A percentile compares a stretch with the other conserved stretches of the same genome.
Evolutionary conservation across 1,284 basidiomycete species (phyloP).

Genomic region (Lignosus rhinocerotis): DNA sequence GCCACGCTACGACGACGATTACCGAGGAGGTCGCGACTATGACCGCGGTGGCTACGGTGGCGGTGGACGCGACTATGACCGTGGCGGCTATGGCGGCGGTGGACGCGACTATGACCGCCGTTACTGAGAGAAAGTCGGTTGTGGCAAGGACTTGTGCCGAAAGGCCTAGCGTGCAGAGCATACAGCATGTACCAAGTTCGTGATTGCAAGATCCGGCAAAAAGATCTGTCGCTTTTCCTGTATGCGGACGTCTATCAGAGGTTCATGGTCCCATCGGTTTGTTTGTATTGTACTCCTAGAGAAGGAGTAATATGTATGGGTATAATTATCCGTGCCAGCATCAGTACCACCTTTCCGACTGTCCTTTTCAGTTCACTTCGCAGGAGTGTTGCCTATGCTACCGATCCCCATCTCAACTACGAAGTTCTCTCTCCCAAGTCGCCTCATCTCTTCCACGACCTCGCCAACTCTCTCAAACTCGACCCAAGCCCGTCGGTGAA

Average conservation of each 20-base stretch:
- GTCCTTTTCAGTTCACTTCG: background rate
- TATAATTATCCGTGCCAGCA: background rate
- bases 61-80: constrained; percentile 26
- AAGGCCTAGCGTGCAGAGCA: constrained; percentile 1
- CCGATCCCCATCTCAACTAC: constrained; percentile 71
- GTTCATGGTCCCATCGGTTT: constrained; percentile 15
- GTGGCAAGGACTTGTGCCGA: background rate
- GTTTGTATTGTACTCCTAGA: constrained; percentile 11
- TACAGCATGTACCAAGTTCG: background rate
- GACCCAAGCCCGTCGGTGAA: constrained; percentile 36
- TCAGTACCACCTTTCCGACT: background rate
- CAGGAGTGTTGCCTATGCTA: constrained; percentile 27
- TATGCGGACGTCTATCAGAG: constrained; percentile 14
- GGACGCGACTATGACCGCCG: constrained; percentile 37
- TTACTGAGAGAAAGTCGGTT: constrained; percentile 26
- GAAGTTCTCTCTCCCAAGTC: constrained; percentile 53
- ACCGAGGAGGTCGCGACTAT: constrained; percentile 36
- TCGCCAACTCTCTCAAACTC: constrained; percentile 73
- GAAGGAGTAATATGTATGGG: constrained; percentile 1
- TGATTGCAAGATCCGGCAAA: constrained; percentile 1
- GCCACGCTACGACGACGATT: constrained; percentile 25
- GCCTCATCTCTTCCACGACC: constrained; percentile 66
- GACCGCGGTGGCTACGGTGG: constrained; percentile 40
- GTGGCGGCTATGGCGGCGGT: constrained; percentile 30
- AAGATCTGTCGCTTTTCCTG: constrained; percentile 9